A percentile compares a stretch with the other conserved stretches of the same genome.
Evolutionary conservation across 225 moss, liverwort and hornwort genomes (phyloP).

Genomic region (Sphagnum contortum): DNA sequence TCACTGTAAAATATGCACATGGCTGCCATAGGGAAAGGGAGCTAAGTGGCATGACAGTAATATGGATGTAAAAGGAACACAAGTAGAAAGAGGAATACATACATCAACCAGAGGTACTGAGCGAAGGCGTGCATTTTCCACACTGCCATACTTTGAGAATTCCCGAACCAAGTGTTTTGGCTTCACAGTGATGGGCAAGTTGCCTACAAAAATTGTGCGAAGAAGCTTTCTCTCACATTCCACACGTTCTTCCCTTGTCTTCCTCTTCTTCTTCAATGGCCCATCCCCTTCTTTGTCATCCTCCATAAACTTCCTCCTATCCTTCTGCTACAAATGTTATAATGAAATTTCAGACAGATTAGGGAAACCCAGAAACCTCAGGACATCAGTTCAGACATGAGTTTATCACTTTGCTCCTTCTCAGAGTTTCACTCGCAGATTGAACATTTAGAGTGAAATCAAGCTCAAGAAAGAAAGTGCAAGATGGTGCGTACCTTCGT

Average conservation of each 20-base stretch:
- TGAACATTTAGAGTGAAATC: slow-evolving; percentile 1
- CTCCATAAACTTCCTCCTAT: slow-evolving; percentile 51
- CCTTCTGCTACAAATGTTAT: slow-evolving; percentile 16
- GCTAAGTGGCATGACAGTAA: no score
- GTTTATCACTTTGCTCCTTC: slow-evolving; percentile 1
- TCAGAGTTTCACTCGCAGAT: slow-evolving; percentile 8
- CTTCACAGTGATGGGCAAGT: slow-evolving; percentile 62
- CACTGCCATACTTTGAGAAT: slow-evolving; percentile 77
- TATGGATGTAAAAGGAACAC: no score
- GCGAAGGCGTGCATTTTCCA: slow-evolving; percentile 77
- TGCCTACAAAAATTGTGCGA: slow-evolving; percentile 87
- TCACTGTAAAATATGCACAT: no score
- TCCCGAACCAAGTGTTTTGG: slow-evolving; percentile 67
- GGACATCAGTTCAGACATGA: background rate
- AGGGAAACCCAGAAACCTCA: background rate
- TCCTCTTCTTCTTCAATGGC: slow-evolving; percentile 47
- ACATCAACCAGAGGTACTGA: slow-evolving; percentile 88
- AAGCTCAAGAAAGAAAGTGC: background rate
- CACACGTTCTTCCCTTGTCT: slow-evolving; percentile 35
- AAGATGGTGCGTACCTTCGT: slow-evolving; percentile 22
- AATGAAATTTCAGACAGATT: background rate
- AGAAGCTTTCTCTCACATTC: slow-evolving; percentile 52
- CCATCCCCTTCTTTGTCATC: slow-evolving; percentile 32
- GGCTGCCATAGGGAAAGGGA: no score
- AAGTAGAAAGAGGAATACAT: slow-evolving; percentile 9